phyloP scores from a whole-genome alignment of 306 rosid species.

The Dryas octopetala region DNA sequence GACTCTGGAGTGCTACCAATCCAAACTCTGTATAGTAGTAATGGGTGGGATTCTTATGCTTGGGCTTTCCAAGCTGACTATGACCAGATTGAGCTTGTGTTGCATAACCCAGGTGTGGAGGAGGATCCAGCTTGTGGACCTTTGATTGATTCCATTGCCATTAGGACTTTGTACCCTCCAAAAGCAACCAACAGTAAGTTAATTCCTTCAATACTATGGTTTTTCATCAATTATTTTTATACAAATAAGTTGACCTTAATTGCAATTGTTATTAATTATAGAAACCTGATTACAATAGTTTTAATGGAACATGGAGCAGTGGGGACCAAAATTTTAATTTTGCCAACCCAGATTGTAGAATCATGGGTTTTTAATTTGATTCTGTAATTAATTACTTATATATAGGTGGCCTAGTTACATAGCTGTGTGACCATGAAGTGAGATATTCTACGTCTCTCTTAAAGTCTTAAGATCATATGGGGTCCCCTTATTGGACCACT shows the following conservation, averaged over 20 bases:
- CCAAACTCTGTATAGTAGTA: slow-evolving; percentile 84
- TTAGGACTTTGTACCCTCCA: slow-evolving; percentile 72
- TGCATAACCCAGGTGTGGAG: slow-evolving; percentile 91
- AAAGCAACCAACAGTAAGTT: slow-evolving; percentile 59
- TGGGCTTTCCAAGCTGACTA: slow-evolving; percentile 72
- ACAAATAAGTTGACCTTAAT: too few species aligned
- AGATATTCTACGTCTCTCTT: not conserved
- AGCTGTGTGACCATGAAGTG: not conserved
- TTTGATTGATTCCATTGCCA: slow-evolving; percentile 74
- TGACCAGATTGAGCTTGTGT: slow-evolving; percentile 43
- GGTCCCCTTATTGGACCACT: slow-evolving; percentile 12
- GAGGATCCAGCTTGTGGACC: slow-evolving; percentile 99
- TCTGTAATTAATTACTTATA: not conserved
- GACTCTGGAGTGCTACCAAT: slow-evolving; percentile 82
- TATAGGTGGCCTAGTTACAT: not conserved
- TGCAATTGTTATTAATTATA: too few species aligned
- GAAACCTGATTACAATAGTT: too few species aligned
- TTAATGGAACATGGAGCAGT: too few species aligned
- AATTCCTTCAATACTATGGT: not conserved
- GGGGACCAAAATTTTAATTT: not conserved
- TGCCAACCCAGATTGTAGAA: not conserved
- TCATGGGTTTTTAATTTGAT: not conserved
- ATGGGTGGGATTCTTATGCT: slow-evolving; percentile 87
- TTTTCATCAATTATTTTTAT: not conserved
- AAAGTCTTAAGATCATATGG: not conserved